These are phyloP conservation scores for Solanum ahanhuiri DNA, from an alignment of 257 asterid genomes.

Conservation along the genomic window DNA sequence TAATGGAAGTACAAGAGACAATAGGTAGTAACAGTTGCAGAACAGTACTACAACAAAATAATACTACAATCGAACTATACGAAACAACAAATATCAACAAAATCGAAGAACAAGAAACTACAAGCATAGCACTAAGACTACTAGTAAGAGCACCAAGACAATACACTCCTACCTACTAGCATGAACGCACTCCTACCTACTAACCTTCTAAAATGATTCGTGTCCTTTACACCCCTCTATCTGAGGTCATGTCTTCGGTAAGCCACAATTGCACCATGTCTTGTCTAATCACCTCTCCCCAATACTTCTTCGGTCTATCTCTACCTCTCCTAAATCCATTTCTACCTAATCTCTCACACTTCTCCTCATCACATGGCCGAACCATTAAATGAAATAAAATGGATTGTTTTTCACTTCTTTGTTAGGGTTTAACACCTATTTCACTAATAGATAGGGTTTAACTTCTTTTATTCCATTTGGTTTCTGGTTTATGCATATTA, in stretches of 20 bases:
- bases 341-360: background rate
- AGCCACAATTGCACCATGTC: too few species aligned
- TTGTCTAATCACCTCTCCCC: background rate
- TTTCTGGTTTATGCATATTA: background rate
- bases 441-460: background rate
- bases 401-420: background rate
- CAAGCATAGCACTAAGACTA: background rate
- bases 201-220: too few species aligned
- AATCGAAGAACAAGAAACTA: background rate
- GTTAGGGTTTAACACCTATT: background rate
- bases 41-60: background rate
- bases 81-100: background rate
- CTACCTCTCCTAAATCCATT: background rate
- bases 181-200: too few species aligned
- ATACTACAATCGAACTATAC: background rate
- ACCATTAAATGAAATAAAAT: background rate
- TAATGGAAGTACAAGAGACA: background rate
- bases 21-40: background rate
- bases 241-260: too few species aligned
- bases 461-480: background rate
- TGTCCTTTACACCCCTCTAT: too few species aligned
- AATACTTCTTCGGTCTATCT: background rate
- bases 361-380: background rate
- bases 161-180: background rate
- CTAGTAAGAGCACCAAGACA: background rate